phyloP scores from a whole-genome alignment of 768 basidiomycete species.

The Mycena indigotica region DNA sequence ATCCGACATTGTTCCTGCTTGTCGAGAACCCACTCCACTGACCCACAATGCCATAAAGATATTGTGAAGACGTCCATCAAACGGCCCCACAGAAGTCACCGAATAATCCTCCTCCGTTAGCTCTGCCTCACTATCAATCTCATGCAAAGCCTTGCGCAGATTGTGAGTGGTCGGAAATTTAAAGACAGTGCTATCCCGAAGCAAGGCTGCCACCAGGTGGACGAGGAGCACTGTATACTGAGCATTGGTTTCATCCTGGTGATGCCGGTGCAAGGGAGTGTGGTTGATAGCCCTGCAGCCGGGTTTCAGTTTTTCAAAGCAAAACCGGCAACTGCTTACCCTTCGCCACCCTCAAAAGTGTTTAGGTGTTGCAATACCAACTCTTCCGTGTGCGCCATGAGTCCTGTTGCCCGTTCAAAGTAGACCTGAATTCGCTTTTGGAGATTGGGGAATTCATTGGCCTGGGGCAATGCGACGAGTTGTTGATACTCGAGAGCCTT shows the following conservation, averaged over 20 bases:
- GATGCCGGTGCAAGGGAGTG: slow-evolving; percentile 26
- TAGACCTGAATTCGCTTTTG: neutral
- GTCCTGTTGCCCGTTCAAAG: slow-evolving; percentile 1
- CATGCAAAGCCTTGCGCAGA: no score
- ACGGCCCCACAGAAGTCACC: no score
- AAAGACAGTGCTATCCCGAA: no score
- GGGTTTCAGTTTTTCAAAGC: neutral
- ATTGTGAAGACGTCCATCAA: slow-evolving; percentile 1
- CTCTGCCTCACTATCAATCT: no score
- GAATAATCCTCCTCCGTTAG: no score
- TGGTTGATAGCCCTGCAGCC: slow-evolving; percentile 25
- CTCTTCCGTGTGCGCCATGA: slow-evolving; percentile 13
- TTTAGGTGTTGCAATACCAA: slow-evolving; percentile 21
- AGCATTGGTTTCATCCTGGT: slow-evolving; percentile 6
- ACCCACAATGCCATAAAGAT: slow-evolving; percentile 17
- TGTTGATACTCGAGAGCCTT: neutral
- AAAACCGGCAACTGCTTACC: slow-evolving; percentile 12
- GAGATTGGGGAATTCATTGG: neutral
- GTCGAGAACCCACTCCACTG: neutral
- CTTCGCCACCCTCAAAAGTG: slow-evolving; percentile 12
- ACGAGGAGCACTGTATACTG: slow-evolving; percentile 18
- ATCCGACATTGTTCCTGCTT: slow-evolving; percentile 3
- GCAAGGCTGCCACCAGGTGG: slow-evolving; percentile 15
- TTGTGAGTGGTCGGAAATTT: no score
- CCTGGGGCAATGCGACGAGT: slow-evolving; percentile 1